These are phyloP conservation scores for Rhizophora apiculata DNA, from an alignment of 345 rosid species.

Conservation along the genomic window DNA sequence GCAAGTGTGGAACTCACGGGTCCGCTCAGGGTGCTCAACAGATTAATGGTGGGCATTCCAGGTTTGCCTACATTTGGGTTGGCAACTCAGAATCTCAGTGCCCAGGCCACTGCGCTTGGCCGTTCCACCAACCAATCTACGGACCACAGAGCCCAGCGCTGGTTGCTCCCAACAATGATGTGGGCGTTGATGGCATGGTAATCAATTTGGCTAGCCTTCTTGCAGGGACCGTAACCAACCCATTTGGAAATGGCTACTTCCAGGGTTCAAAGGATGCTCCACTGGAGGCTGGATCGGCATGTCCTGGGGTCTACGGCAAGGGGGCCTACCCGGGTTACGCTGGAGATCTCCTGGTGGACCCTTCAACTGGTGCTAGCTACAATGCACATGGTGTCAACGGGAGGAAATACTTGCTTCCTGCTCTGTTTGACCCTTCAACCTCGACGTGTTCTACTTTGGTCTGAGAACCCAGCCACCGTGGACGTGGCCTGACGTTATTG, in stretches of 20 bases:
- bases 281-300: slow-evolving; percentile 29
- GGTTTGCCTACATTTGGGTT: slow-evolving; percentile 31
- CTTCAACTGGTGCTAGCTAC: slow-evolving; percentile 27
- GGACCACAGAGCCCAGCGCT: slow-evolving; percentile 26
- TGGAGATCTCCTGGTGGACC: slow-evolving; percentile 25
- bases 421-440: slow-evolving; percentile 27
- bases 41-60: slow-evolving; percentile 2
- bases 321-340: slow-evolving; percentile 34
- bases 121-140: slow-evolving; percentile 30
- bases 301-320: slow-evolving; percentile 23
- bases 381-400: slow-evolving; percentile 26
- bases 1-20: slow-evolving; percentile 15
- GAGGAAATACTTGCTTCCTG: slow-evolving; percentile 31
- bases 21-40: not conserved
- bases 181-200: slow-evolving; percentile 28
- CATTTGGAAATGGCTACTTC: slow-evolving; percentile 29
- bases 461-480: not conserved
- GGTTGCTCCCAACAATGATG: slow-evolving; percentile 29
- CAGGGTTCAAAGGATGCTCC: slow-evolving; percentile 34
- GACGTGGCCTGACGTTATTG: not conserved
- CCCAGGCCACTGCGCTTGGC: slow-evolving; percentile 34
- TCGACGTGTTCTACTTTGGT: slow-evolving; percentile 20
- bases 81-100: slow-evolving; percentile 33
- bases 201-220: slow-evolving; percentile 24
- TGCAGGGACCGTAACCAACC: slow-evolving; percentile 33